These are phyloP conservation scores for Sphagnum tenellum DNA, from an alignment of 225 moss, liverwort and hornwort species.

Conservation along the genomic window DNA sequence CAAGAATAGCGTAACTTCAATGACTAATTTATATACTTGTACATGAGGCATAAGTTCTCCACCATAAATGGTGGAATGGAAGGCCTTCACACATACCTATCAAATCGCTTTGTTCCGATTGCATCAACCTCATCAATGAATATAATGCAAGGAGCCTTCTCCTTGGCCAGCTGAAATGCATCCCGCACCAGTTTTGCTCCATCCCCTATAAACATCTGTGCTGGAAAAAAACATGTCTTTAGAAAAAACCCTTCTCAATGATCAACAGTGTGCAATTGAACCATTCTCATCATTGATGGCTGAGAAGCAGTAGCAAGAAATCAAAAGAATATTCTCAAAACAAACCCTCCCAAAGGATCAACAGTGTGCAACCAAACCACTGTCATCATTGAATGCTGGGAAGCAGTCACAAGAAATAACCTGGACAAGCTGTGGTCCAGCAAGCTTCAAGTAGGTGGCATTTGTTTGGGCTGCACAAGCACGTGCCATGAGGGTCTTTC, in stretches of 20 bases:
- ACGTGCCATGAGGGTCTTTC: conserved; percentile 49
- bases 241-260: not conserved
- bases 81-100: conserved; percentile 16
- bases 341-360: too few species aligned
- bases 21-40: not conserved
- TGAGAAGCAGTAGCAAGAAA: too few species aligned
- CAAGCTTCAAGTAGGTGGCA: conserved; percentile 46
- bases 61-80: not conserved
- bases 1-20: too few species aligned
- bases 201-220: conserved; percentile 55
- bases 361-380: too few species aligned
- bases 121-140: conserved; percentile 60
- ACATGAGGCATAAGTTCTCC: not conserved
- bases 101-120: conserved; percentile 54
- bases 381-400: too few species aligned
- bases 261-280: not conserved
- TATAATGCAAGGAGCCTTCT: conserved; percentile 50
- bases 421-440: conserved; percentile 52
- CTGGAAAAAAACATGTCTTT: not conserved
- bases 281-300: too few species aligned
- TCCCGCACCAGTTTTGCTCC: conserved; percentile 54
- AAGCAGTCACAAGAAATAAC: conserved; percentile 6
- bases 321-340: too few species aligned
- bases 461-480: conserved; percentile 52
- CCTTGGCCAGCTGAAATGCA: conserved; percentile 46